These are phyloP conservation scores for Rhynchospora tenuis DNA, from an alignment of 176 grass and related monocot species.

Conservation along the genomic window DNA sequence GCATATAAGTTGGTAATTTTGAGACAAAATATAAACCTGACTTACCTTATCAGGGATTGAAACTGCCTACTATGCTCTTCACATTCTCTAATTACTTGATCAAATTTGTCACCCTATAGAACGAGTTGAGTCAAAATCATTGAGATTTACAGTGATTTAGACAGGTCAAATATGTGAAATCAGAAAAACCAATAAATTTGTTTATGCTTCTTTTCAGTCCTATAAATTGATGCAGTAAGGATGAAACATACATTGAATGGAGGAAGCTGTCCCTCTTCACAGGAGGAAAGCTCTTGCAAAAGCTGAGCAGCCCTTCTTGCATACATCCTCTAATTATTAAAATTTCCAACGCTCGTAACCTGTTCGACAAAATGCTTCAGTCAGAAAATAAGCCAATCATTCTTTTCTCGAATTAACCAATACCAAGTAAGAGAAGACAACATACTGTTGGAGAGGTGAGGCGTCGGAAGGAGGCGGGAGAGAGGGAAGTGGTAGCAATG, in stretches of 20 bases:
- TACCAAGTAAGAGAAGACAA: not conserved
- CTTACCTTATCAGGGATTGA: constrained; percentile 73
- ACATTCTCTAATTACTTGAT: constrained; percentile 84
- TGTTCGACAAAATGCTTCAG: constrained; percentile 27
- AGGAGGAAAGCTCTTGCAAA: constrained; percentile 63
- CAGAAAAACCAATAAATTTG: not conserved
- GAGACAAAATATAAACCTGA: not conserved
- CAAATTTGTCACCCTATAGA: constrained; percentile 70
- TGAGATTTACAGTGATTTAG: not conserved
- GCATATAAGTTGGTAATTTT: constrained; percentile 6
- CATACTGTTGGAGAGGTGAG: not conserved
- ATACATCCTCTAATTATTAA: constrained; percentile 52
- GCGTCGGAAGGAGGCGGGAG: too few relatives aligned
- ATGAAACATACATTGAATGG: constrained; percentile 41
- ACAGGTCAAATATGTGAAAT: not conserved
- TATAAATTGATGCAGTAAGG: not conserved
- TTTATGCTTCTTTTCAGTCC: not conserved
- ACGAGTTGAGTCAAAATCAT: not conserved
- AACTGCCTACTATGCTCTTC: constrained; percentile 73
- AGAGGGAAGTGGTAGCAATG: too few relatives aligned
- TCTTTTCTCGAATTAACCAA: not conserved
- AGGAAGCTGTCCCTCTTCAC: constrained; percentile 62
- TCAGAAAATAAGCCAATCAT: not conserved
- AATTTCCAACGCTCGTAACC: constrained; percentile 14
- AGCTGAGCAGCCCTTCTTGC: constrained; percentile 60